These are phyloP conservation scores for Helotiales sp. DNA, from an alignment of 2,329 filamentous ascomycete species.

Conservation along the genomic window DNA sequence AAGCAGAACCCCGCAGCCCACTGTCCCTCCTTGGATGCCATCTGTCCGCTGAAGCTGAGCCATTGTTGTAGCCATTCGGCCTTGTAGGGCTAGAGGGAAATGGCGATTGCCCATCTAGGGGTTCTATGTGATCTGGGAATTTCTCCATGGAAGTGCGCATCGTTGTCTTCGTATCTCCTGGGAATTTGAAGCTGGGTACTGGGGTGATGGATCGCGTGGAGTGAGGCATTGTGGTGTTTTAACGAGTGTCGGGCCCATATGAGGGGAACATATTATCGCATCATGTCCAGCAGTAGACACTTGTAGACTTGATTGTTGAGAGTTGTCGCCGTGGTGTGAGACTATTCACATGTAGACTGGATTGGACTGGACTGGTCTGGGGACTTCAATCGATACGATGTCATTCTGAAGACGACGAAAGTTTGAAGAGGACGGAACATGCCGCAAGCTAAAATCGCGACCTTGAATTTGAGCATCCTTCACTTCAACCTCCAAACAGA, in stretches of 20 bases:
- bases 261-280: slow-evolving; percentile 24
- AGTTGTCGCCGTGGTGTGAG: slow-evolving; percentile 1
- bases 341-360: not conserved
- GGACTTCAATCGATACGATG: slow-evolving; percentile 21
- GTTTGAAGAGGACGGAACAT: slow-evolving; percentile 14
- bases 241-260: slow-evolving; percentile 22
- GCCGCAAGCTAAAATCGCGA: slow-evolving; percentile 35
- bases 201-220: slow-evolving; percentile 48
- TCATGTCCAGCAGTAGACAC: slow-evolving; percentile 1
- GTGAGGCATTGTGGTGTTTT: slow-evolving; percentile 47
- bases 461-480: slow-evolving; percentile 20
- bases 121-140: slow-evolving; percentile 61
- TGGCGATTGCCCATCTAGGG: slow-evolving; percentile 34
- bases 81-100: slow-evolving; percentile 32
- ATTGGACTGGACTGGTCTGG: not conserved
- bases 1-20: slow-evolving; percentile 36
- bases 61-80: slow-evolving; percentile 38
- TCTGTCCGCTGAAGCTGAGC: slow-evolving; percentile 50
- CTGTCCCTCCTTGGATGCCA: slow-evolving; percentile 66
- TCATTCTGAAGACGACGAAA: slow-evolving; percentile 5
- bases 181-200: slow-evolving; percentile 41
- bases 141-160: slow-evolving; percentile 54
- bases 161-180: slow-evolving; percentile 36
- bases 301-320: not conserved
- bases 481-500: not conserved